Evolutionary conservation across 495 filamentous ascomycete genomes (phyloP), one percentile per base, ranked within the genome.

Genomic region (Astrothelium macrocarpum): DNA sequence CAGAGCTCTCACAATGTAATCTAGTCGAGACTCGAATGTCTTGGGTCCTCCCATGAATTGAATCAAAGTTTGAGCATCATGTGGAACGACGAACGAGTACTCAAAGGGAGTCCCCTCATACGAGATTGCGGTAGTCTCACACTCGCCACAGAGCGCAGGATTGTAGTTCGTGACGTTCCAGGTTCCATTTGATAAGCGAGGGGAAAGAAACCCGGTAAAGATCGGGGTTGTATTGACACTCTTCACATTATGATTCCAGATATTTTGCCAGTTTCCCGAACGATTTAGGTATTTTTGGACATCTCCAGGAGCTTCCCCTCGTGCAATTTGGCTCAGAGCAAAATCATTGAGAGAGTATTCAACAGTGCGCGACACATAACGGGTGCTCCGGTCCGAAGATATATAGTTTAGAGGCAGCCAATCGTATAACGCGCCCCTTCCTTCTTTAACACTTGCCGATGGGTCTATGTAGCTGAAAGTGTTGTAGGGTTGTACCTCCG

Each of bases 341-440:
- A 75, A 76, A 63, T 76, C 74, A 62, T 76, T 76, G 23, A 74
- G 63, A 14, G 73, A 62, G 63, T 75, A 76, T 63, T 76, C 74
- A 16, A 73, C 70, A 0, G 68, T 67, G n/a, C 71, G 70, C 2
- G 68, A 71, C 3, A 76, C 61, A 18, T 64, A 43, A 11, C 73
- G 67, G 1, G 66, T 68, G 62, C 65, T 70, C 4, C 65, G 59
- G 63, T 71, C 68, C 7, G 70, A 64, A 4, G 68, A 67, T 42
- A 76, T 62, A 62, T 74, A 76, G 26, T 72, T 70, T 16, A 72
- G 61, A 2, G 67, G 62, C 16, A 71, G 66, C 73, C 73, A 76
- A 63, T 76, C 74, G 23, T 67, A 62, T 11, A 76, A 59, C 7
- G 74, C 73, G 1, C 68, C 69, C 3, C 74, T 70, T 7, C 74